Conservation (phyloP, 306 rosid genomes). For the apple (Malus domestica) region DNA sequence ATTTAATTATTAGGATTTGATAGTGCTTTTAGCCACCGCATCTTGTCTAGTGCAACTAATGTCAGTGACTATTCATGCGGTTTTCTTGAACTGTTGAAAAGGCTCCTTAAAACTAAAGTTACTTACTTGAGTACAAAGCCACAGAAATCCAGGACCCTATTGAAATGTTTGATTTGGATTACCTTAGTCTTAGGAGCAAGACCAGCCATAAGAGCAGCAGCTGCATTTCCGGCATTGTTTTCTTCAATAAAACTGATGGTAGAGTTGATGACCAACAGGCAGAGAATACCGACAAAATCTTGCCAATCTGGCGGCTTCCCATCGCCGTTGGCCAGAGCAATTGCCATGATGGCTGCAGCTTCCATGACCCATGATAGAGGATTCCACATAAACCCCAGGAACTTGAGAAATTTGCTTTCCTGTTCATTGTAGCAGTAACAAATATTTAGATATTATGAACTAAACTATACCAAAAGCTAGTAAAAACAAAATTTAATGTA, state of each 20-base stretch:
- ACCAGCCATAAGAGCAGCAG: constrained; percentile 99
- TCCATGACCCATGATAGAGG: constrained; percentile 99
- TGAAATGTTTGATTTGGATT: background rate
- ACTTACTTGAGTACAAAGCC: background rate
- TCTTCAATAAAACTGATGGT: constrained; percentile 98
- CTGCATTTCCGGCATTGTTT: constrained; percentile 97
- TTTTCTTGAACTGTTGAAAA: background rate
- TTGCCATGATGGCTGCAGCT: constrained; percentile 92
- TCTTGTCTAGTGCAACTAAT: too few species aligned
- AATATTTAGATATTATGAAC: background rate
- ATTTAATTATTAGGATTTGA: too few species aligned
- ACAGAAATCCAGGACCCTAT: background rate
- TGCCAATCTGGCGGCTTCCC: constrained; percentile 97
- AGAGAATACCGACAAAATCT: constrained; percentile 80
- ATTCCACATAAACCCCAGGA: constrained; percentile 99
- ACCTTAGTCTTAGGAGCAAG: constrained; percentile 99
- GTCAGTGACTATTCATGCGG: background rate
- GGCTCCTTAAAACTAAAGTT: background rate
- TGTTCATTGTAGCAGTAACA: constrained; percentile 17
- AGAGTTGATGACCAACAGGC: constrained; percentile 82
- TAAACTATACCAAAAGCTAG: background rate
- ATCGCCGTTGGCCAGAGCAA: constrained; percentile 86
- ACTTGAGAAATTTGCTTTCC: constrained; percentile 96
- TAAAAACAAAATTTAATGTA: background rate
- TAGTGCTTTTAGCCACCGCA: too few species aligned